Conservation (phyloP, 1,284 basidiomycete species). For the Chiua sp. region DNA sequence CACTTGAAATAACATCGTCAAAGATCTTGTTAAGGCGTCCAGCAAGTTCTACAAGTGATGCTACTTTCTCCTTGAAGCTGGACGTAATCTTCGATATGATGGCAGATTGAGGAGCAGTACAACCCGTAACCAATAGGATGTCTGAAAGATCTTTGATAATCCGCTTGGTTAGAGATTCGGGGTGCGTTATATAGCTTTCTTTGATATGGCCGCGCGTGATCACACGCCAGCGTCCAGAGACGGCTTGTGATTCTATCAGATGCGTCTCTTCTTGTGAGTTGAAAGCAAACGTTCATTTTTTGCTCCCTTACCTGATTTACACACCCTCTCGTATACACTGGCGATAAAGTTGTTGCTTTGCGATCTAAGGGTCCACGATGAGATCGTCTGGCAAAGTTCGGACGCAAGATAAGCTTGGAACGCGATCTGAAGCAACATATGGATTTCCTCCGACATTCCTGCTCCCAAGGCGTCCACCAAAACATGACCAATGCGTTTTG, state of each 20-base stretch:
- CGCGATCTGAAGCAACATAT: constrained; percentile 14
- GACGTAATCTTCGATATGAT: constrained; percentile 12
- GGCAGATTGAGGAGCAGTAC: constrained; percentile 11
- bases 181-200: constrained; percentile 1
- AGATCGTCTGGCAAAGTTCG: constrained; percentile 1
- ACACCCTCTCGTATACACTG: constrained; percentile 13
- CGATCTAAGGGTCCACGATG: constrained; percentile 15
- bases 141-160: constrained; percentile 11
- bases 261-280: constrained; percentile 1
- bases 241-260: constrained; percentile 10
- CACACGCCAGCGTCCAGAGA: constrained; percentile 14
- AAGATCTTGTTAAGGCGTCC: constrained; percentile 20
- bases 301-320: constrained; percentile 7
- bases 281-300: neutral
- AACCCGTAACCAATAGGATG: constrained; percentile 23
- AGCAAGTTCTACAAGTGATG: constrained; percentile 21
- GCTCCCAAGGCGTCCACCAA: constrained; percentile 6
- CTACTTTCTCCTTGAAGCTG: constrained; percentile 22
- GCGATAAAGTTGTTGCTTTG: constrained; percentile 5
- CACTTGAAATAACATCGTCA: constrained; percentile 30
- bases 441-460: neutral
- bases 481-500: neutral
- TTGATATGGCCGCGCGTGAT: constrained; percentile 7
- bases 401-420: constrained; percentile 11
- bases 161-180: constrained; percentile 1